These are phyloP conservation scores for Daldinia concentrica DNA, from an alignment of 495 filamentous ascomycete genomes.

Conservation along the genomic window DNA sequence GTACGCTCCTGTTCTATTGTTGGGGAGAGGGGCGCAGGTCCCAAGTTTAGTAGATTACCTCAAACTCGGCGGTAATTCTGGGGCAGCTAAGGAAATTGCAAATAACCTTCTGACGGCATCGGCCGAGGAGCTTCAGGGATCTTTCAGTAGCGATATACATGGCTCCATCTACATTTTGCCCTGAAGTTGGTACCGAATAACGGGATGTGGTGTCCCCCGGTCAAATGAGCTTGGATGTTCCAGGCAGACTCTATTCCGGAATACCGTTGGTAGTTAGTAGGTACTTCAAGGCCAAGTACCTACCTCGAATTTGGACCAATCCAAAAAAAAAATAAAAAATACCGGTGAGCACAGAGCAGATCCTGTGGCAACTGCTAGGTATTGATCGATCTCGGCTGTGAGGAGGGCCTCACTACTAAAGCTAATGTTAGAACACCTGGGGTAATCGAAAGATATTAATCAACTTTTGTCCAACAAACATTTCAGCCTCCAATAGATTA, in stretches of 20 bases:
- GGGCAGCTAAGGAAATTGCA: background rate
- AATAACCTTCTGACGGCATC: slow-evolving; percentile 6
- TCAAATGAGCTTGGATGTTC: background rate
- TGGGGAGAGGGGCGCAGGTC: slow-evolving; percentile 1
- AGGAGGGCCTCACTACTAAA: background rate
- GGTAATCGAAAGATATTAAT: background rate
- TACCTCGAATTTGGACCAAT: slow-evolving; percentile 8
- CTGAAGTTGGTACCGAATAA: background rate
- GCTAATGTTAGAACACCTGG: background rate
- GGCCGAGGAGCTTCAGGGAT: slow-evolving; percentile 2
- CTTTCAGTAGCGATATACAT: background rate
- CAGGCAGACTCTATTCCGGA: background rate
- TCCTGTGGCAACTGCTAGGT: background rate
- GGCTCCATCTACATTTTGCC: background rate
- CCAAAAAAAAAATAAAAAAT: background rate
- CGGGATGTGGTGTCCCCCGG: background rate
- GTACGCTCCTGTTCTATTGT: background rate
- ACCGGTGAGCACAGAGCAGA: background rate
- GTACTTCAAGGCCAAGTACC: slow-evolving; percentile 1
- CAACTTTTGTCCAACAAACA: background rate
- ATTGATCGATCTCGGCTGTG: background rate
- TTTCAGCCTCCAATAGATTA: background rate
- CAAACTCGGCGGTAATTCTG: slow-evolving; percentile 2
- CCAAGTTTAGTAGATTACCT: background rate
- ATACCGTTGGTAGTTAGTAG: background rate